Evolutionary conservation across 441 rosid species (phyloP).

Genomic region (Melastoma candidum): DNA sequence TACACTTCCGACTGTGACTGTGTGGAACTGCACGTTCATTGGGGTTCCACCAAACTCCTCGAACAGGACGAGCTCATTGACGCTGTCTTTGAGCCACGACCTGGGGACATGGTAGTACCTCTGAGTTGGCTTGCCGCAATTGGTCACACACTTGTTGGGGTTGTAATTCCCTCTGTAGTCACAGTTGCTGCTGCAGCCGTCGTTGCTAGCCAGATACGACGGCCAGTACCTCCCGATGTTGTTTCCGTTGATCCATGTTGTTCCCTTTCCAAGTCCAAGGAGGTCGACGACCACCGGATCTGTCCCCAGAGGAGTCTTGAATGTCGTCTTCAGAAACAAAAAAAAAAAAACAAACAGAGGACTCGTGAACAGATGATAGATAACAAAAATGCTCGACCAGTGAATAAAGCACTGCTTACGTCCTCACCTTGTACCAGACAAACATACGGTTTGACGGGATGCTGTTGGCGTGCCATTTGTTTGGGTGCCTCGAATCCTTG

Average conservation of each 20-base stretch:
- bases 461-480: too few relatives aligned
- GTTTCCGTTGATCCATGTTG: slow-evolving; percentile 19
- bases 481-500: too few relatives aligned
- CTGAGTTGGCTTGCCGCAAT: slow-evolving; percentile 20
- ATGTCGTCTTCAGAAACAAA: slow-evolving; percentile 2
- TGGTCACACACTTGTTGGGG: slow-evolving; percentile 11
- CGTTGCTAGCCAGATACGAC: slow-evolving; percentile 3
- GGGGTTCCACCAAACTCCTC: slow-evolving; percentile 21
- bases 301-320: slow-evolving; percentile 16
- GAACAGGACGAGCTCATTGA: slow-evolving; percentile 15
- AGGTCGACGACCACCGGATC: slow-evolving; percentile 19
- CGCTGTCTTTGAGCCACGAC: slow-evolving; percentile 6
- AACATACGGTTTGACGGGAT: too few relatives aligned
- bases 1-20: slow-evolving; percentile 5
- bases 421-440: too few relatives aligned
- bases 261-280: slow-evolving; percentile 18
- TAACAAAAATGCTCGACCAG: too few relatives aligned
- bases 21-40: slow-evolving; percentile 8
- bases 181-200: slow-evolving; percentile 14
- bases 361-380: too few relatives aligned
- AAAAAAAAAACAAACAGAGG: background rate
- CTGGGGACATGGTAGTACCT: slow-evolving; percentile 22
- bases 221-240: slow-evolving; percentile 23
- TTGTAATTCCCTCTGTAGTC: slow-evolving; percentile 16
- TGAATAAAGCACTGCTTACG: too few relatives aligned